Evolutionary conservation across 495 filamentous ascomycete genomes (phyloP).

Genomic region (Aspergillus wentii): DNA sequence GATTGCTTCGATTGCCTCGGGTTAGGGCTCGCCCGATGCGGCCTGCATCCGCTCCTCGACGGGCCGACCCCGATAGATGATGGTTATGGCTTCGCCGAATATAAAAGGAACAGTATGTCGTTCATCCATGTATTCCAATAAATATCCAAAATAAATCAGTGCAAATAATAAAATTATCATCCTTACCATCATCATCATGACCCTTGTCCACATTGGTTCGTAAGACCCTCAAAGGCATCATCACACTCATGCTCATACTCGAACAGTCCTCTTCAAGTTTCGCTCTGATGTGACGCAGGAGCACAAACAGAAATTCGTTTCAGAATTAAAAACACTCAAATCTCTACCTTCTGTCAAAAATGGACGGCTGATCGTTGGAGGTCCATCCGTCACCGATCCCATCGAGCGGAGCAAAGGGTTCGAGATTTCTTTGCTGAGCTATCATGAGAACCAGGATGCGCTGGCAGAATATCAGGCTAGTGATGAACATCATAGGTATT

Average conservation of each 20-base stretch:
- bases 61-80: too few species aligned
- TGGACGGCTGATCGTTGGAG: conserved; percentile 38
- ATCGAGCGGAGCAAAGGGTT: conserved; percentile 43
- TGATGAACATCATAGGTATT: conserved; percentile 40
- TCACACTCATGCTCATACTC: not conserved
- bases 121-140: too few species aligned
- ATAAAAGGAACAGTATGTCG: too few species aligned
- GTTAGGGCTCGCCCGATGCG: too few species aligned
- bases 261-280: conserved; percentile 43
- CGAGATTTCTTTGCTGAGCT: conserved; percentile 41
- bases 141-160: too few species aligned
- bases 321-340: conserved; percentile 39
- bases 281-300: conserved; percentile 22
- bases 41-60: too few species aligned
- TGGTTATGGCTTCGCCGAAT: too few species aligned
- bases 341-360: conserved; percentile 32
- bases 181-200: conserved; percentile 29
- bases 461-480: conserved; percentile 44
- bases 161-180: too few species aligned
- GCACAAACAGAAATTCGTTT: conserved; percentile 34
- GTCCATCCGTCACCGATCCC: conserved; percentile 40
- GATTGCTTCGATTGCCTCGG: too few species aligned
- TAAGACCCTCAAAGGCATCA: not conserved
- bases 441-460: conserved; percentile 34
- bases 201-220: conserved; percentile 31